Conservation (phyloP, 2,329 filamentous ascomycete species). For the Fusarium hainanense region DNA sequence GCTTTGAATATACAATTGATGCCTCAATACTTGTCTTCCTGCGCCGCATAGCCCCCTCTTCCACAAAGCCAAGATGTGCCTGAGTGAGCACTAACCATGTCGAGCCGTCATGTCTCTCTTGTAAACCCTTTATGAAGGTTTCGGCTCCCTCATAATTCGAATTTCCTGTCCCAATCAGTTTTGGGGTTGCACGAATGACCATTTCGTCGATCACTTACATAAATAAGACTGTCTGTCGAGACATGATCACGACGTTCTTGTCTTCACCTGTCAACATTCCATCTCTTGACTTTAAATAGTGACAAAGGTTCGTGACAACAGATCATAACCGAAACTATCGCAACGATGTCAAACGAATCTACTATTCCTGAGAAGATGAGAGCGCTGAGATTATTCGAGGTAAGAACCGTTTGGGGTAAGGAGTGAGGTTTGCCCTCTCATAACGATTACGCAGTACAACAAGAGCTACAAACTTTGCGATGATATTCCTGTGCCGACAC, state of each 20-base stretch:
- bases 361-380: conserved; percentile 27
- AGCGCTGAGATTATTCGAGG: conserved; percentile 33
- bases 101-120: background rate
- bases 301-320: background rate
- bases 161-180: background rate
- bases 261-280: background rate
- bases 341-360: background rate
- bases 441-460: conserved; percentile 17
- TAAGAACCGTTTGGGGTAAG: background rate
- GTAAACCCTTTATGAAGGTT: background rate
- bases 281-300: background rate
- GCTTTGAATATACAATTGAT: background rate
- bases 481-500: conserved; percentile 18
- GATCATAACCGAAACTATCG: background rate
- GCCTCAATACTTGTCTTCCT: background rate
- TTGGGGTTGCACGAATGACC: background rate
- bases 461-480: conserved; percentile 20
- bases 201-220: background rate
- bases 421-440: background rate
- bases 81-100: conserved; percentile 2
- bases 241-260: background rate
- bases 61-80: background rate
- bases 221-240: background rate
- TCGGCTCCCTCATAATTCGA: background rate
- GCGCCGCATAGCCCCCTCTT: background rate